phyloP scores from a whole-genome alignment of 2,329 filamentous ascomycete genomes.

The Apiospora rasikravindrae region DNA sequence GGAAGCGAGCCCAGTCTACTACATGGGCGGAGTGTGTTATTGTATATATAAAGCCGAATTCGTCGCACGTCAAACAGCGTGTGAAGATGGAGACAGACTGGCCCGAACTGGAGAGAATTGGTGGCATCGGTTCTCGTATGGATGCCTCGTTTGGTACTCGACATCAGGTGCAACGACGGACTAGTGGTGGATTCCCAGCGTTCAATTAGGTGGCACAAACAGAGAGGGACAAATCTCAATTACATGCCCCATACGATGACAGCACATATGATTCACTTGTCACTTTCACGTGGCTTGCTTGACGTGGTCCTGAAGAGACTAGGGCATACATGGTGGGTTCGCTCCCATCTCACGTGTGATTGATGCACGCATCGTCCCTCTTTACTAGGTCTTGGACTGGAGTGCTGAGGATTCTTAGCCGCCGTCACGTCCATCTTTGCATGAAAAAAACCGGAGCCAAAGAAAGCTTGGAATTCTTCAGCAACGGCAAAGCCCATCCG shows the following conservation, averaged over 20 bases:
- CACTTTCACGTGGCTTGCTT: background rate
- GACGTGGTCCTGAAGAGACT: background rate
- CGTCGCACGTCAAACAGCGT: background rate
- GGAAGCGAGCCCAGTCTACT: background rate
- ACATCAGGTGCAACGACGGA: background rate
- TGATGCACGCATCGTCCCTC: background rate
- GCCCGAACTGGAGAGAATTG: background rate
- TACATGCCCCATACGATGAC: background rate
- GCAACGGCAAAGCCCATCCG: background rate
- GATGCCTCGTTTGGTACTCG: background rate
- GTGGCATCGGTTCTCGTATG: background rate
- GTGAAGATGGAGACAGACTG: background rate
- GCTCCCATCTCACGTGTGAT: background rate
- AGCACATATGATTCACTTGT: background rate
- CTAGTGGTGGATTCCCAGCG: background rate
- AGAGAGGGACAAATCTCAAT: background rate
- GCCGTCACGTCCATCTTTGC: background rate
- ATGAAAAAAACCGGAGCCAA: background rate
- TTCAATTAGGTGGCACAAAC: background rate
- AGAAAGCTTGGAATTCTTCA: constrained; percentile 15
- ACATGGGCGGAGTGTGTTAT: background rate
- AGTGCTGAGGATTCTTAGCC: background rate
- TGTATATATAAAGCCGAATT: background rate
- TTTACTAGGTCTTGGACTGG: background rate
- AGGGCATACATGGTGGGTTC: background rate